Evolutionary conservation across 805 yeast species (phyloP).

Genomic region (Saccharomycopsis selenospora): DNA sequence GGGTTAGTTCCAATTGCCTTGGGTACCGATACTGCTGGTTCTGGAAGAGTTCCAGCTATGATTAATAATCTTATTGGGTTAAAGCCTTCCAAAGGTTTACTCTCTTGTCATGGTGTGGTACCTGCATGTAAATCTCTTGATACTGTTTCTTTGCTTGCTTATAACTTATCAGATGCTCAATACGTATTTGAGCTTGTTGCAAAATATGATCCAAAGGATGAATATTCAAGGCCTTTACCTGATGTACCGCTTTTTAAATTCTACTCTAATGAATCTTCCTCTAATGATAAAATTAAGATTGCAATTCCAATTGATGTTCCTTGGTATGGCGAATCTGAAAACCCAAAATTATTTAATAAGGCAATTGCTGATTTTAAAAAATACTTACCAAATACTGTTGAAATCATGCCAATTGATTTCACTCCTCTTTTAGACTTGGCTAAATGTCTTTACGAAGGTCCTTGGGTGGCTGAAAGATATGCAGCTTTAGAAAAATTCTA

Average conservation of each 20-base stretch:
- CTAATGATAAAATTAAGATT: slow-evolving; percentile 28
- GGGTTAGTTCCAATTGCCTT: slow-evolving; percentile 85
- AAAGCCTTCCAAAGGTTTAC: slow-evolving; percentile 85
- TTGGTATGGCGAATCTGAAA: slow-evolving; percentile 79
- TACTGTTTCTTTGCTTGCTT: slow-evolving; percentile 80
- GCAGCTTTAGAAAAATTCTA: slow-evolving; percentile 73
- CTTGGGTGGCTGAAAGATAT: slow-evolving; percentile 98
- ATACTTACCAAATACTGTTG: slow-evolving; percentile 47
- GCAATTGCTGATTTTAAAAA: slow-evolving; percentile 50
- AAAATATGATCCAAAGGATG: slow-evolving; percentile 64
- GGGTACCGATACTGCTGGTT: slow-evolving; percentile 98
- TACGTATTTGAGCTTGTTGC: slow-evolving; percentile 64
- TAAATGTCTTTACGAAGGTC: slow-evolving; percentile 85
- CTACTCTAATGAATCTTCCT: slow-evolving; percentile 45
- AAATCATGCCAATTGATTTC: slow-evolving; percentile 59
- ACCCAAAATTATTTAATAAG: slow-evolving; percentile 56
- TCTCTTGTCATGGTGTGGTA: slow-evolving; percentile 86
- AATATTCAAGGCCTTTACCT: slow-evolving; percentile 75
- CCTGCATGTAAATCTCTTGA: slow-evolving; percentile 96
- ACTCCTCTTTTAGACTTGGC: slow-evolving; percentile 74
- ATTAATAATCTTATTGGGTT: slow-evolving; percentile 86
- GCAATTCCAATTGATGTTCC: slow-evolving; percentile 69
- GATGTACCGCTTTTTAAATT: slow-evolving; percentile 53
- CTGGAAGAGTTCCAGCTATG: slow-evolving; percentile 96
- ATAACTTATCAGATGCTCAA: slow-evolving; percentile 79